phyloP scores from a whole-genome alignment of 257 asterid species.

The Salvia rosmarinus region DNA sequence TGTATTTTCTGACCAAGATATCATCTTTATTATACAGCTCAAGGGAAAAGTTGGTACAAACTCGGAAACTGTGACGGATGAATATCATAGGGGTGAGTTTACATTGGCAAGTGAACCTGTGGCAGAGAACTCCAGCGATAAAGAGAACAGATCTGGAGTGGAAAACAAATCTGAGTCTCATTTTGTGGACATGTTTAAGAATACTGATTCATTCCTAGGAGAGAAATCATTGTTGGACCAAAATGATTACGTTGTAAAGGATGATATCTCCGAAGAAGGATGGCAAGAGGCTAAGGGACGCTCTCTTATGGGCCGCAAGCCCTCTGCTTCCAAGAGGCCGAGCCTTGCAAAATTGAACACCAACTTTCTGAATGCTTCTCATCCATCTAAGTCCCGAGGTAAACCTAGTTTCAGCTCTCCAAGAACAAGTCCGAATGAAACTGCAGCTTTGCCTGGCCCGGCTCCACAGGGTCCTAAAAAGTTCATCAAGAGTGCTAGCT shows the following conservation, averaged over 20 bases:
- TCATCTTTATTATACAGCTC: slow-evolving; percentile 49
- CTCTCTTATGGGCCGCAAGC: slow-evolving; percentile 55
- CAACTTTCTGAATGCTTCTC: slow-evolving; percentile 59
- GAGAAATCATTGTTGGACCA: slow-evolving; percentile 46
- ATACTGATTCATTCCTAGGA: slow-evolving; percentile 31
- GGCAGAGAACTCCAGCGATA: slow-evolving; percentile 61
- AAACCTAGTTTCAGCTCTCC: slow-evolving; percentile 65
- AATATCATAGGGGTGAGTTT: slow-evolving; percentile 52
- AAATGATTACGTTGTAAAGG: slow-evolving; percentile 49
- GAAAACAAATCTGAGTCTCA: slow-evolving; percentile 53
- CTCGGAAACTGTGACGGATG: slow-evolving; percentile 53
- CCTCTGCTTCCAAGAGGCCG: slow-evolving; percentile 68
- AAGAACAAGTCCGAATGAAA: slow-evolving; percentile 50
- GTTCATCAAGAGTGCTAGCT: slow-evolving; percentile 55
- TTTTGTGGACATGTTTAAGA: slow-evolving; percentile 42
- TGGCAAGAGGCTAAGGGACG: slow-evolving; percentile 98
- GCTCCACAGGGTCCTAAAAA: slow-evolving; percentile 52
- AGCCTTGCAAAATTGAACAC: slow-evolving; percentile 77
- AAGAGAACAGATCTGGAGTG: slow-evolving; percentile 56
- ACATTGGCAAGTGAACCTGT: slow-evolving; percentile 48
- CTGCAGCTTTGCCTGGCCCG: slow-evolving; percentile 44
- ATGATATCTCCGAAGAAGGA: slow-evolving; percentile 70
- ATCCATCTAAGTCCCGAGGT: slow-evolving; percentile 52
- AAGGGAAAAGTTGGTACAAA: slow-evolving; percentile 72
- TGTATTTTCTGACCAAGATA: slow-evolving; percentile 27